Evolutionary conservation across 2,329 filamentous ascomycete species (phyloP).

Genomic region (Curvularia lunata): DNA sequence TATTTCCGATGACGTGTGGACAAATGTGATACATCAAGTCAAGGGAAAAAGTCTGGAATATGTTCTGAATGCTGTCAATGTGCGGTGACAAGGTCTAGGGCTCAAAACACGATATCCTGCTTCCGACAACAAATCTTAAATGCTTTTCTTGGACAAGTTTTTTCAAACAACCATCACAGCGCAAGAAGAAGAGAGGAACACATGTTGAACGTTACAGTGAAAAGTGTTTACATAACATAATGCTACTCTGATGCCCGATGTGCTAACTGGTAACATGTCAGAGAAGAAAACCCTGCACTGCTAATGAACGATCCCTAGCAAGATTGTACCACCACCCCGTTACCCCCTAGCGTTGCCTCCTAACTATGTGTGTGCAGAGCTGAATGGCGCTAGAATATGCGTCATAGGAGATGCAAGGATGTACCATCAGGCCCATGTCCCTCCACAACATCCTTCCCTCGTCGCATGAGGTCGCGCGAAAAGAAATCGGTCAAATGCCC

Average conservation of each 20-base stretch:
- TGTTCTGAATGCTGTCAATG: conserved; percentile 18
- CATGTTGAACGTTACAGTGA: conserved; percentile 21
- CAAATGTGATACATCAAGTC: conserved; percentile 54
- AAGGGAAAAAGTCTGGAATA: conserved; percentile 22
- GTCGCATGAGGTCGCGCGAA: conserved; percentile 11
- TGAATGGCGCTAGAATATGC: conserved; percentile 23
- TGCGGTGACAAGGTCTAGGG: conserved; percentile 4
- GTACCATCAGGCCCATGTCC: conserved; percentile 19
- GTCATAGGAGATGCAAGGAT: conserved; percentile 28
- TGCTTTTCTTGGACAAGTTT: background rate
- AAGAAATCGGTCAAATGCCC: conserved; percentile 4
- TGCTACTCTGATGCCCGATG: conserved; percentile 32
- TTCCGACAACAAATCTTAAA: background rate
- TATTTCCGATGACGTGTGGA: conserved; percentile 70
- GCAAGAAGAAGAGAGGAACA: background rate
- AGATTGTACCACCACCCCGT: conserved; percentile 26
- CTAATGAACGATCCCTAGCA: conserved; percentile 32
- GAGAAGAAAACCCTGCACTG: conserved; percentile 34
- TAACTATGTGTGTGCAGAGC: conserved; percentile 31
- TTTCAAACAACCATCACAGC: conserved; percentile 2
- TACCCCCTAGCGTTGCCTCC: conserved; percentile 18
- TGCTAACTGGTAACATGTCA: conserved; percentile 41
- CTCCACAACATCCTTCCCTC: conserved; percentile 19
- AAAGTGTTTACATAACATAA: conserved; percentile 37
- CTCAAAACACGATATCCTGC: background rate